These are phyloP conservation scores for Diplodia sapinea DNA, from an alignment of 2,329 filamentous ascomycete species.

Conservation along the genomic window DNA sequence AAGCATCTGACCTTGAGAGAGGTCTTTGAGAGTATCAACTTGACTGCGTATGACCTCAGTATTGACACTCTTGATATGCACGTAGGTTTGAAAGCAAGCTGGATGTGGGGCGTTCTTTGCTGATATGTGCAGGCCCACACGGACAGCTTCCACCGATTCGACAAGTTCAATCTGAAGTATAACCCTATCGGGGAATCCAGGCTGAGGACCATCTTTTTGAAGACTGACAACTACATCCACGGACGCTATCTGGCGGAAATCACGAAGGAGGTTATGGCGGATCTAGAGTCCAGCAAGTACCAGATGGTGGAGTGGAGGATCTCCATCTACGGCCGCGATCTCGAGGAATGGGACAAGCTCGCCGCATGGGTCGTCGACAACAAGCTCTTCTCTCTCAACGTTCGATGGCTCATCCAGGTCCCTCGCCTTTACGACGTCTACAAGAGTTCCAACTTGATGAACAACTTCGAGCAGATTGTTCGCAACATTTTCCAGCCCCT, in stretches of 20 bases:
- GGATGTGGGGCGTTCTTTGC: background rate
- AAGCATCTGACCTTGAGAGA: constrained; percentile 89
- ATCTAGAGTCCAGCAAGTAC: constrained; percentile 98
- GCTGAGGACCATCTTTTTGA: constrained; percentile 95
- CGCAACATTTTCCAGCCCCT: constrained; percentile 91
- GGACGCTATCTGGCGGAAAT: constrained; percentile 96
- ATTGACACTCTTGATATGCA: constrained; percentile 99
- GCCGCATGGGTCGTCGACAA: constrained; percentile 98
- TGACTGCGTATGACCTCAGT: constrained; percentile 96
- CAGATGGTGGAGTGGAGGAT: constrained; percentile 99
- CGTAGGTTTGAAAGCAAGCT: constrained; percentile 59
- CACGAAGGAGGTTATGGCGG: constrained; percentile 95
- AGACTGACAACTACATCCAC: constrained; percentile 97
- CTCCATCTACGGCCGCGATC: constrained; percentile 89
- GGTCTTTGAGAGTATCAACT: constrained; percentile 95
- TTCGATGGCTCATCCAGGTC: constrained; percentile 95
- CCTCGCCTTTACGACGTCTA: constrained; percentile 95
- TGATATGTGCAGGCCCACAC: constrained; percentile 73
- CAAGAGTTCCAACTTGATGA: constrained; percentile 85
- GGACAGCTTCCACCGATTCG: constrained; percentile 97
- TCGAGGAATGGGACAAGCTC: constrained; percentile 96
- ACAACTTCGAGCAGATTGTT: constrained; percentile 87
- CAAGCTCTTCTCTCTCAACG: constrained; percentile 96
- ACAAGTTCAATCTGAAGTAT: constrained; percentile 99
- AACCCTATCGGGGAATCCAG: constrained; percentile 96